Conservation (phyloP, 495 filamentous ascomycete genomes). For the Mytilinidion resinicola region DNA sequence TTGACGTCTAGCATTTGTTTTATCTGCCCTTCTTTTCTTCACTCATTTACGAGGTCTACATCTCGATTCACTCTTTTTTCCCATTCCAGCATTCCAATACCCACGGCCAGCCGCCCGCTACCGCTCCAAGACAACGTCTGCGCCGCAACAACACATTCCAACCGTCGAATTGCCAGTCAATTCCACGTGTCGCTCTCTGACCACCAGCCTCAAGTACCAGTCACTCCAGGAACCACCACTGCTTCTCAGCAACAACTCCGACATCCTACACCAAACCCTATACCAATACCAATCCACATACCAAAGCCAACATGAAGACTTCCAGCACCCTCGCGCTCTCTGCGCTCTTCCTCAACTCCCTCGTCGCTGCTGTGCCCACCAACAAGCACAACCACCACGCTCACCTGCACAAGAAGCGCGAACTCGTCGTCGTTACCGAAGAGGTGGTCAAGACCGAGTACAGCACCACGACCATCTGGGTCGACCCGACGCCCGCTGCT, state of each 20-base stretch:
- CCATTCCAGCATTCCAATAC: too few species aligned
- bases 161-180: constrained; percentile 7
- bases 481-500: constrained; percentile 18
- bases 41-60: too few species aligned
- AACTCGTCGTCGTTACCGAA: constrained; percentile 34
- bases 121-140: too few species aligned
- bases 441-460: constrained; percentile 36
- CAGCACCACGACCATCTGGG: constrained; percentile 36
- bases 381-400: constrained; percentile 30
- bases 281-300: constrained; percentile 7
- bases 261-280: background rate
- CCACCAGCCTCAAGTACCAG: background rate
- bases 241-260: too few species aligned
- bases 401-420: constrained; percentile 25
- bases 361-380: constrained; percentile 33
- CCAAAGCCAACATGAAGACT: constrained; percentile 25
- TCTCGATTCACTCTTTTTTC: too few species aligned
- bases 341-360: constrained; percentile 23
- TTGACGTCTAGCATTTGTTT: constrained; percentile 6
- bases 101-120: too few species aligned
- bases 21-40: too few species aligned
- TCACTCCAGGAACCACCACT: background rate
- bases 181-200: background rate
- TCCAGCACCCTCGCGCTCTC: constrained; percentile 29
- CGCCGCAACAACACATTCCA: too few species aligned